Base-by-base conservation (phyloP, 192 early-diverging fungal genomes). In the Backusella macrospora region DNA sequence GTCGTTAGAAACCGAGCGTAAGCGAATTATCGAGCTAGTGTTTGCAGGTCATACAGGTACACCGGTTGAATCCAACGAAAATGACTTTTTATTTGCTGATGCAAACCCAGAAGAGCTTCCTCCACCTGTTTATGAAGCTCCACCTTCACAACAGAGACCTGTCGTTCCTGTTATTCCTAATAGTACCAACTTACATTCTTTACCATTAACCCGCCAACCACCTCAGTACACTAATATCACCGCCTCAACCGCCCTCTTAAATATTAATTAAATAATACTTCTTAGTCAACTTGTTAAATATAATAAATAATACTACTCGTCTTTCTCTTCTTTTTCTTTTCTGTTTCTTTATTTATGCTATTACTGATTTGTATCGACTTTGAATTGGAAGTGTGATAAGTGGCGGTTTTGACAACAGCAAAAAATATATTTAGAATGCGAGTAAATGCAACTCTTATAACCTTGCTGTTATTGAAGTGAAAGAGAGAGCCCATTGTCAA, bases 41-140 rank as follows among this genome's bases (percentile, higher is more conserved):
- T 29, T 70, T 21, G 59, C 42, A 21, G 72, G 72, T 15, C 16
- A 71, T 40, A 39, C 23, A 15, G 65, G 21, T 34, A 62, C n/a
- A 65, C 29, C 23, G 34, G 23, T 15, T 3, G 44, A 42, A 14
- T 21, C 40, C 29, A 42, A 16, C 10, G 14, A n/a, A 6, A 23
- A 40, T 23, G 62, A 44, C 26, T n/a, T 39, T 12, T 21, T 39
- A 16, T 48, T 69, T 18, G 37, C 16, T 62, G 15, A 29, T 16
- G 38, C 40, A 18, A 40, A 66, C 38, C 42, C 21, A 15, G 44
- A 76, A 10, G 68, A 65, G 7, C 13, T 48, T 0, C 68, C 75
- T n/a, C 75, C 75, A 13, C 75, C 75, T 38, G 62, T 76, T 0
- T 76, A 76, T 46, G 75, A 76, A 65, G 62, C 62, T n/a, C 75